Conservation (phyloP, 345 rosid genomes). For the Melaleuca alternifolia region DNA sequence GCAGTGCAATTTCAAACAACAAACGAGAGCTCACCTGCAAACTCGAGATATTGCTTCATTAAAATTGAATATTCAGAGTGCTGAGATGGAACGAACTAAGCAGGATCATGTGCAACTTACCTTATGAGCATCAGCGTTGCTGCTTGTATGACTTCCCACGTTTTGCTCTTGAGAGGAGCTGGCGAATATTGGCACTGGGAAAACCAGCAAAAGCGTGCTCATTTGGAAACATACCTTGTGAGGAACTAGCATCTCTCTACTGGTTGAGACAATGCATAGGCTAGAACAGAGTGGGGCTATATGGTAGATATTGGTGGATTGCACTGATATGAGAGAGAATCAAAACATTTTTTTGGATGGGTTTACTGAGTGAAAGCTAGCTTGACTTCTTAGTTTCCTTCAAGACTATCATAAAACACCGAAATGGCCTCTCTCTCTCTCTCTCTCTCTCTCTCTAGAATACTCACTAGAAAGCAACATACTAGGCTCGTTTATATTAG, state of each 20-base stretch:
- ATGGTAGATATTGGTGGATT: neutral
- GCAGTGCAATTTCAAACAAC: slow-evolving; percentile 43
- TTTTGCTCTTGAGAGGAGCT: slow-evolving; percentile 6
- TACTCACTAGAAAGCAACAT: neutral
- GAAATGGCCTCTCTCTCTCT: neutral
- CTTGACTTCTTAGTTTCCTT: neutral
- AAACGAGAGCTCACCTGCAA: slow-evolving; percentile 43
- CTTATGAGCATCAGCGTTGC: neutral
- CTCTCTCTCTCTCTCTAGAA: neutral
- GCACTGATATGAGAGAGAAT: neutral
- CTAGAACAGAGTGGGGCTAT: neutral
- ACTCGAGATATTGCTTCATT: neutral
- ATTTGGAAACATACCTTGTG: slow-evolving; percentile 7
- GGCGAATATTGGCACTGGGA: slow-evolving; percentile 14
- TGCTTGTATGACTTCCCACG: neutral
- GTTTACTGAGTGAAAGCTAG: neutral
- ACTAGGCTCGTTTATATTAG: neutral
- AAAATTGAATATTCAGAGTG: neutral
- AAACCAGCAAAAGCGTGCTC: neutral
- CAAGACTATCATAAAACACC: neutral
- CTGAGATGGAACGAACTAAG: neutral
- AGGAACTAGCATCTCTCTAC: slow-evolving; percentile 17
- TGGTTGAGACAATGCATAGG: neutral
- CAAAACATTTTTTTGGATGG: neutral
- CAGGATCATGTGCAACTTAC: slow-evolving; percentile 5